Percentiles rank a stretch among this genome's conserved stretches.
These are phyloP conservation scores for Corallochytrium limacisporum DNA, from an alignment of 78 protist genomes.

Conservation along the genomic window DNA sequence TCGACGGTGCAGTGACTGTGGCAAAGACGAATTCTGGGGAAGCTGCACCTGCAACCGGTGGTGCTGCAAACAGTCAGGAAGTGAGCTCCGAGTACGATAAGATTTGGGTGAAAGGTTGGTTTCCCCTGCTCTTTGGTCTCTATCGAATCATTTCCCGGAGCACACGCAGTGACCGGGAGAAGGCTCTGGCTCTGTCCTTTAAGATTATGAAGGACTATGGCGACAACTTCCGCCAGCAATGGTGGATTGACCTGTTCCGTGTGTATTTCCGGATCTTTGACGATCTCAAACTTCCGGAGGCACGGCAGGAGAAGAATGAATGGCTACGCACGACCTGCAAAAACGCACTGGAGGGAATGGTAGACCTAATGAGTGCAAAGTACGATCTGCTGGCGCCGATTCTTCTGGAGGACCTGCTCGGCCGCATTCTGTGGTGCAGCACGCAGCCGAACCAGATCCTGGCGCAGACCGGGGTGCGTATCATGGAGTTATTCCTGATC, in stretches of 20 bases:
- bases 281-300: constrained; percentile 28
- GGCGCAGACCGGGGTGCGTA: neutral
- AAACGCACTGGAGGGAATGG: neutral
- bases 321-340: constrained; percentile 25
- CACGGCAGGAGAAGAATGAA: neutral
- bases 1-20: neutral
- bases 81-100: neutral
- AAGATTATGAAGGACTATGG: constrained; percentile 45
- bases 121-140: constrained; percentile 44
- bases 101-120: constrained; percentile 19
- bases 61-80: neutral
- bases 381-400: neutral
- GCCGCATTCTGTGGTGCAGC: constrained; percentile 5
- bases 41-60: neutral
- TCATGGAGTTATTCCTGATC: constrained; percentile 3
- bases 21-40: neutral
- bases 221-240: constrained; percentile 16
- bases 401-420: constrained; percentile 1
- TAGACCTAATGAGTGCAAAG: neutral
- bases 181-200: constrained; percentile 50
- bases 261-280: constrained; percentile 78
- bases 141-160: constrained; percentile 16
- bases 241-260: constrained; percentile 72
- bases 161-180: constrained; percentile 39
- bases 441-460: constrained; percentile 5